A percentile compares a stretch with the other conserved stretches of the same genome.
Evolutionary conservation across 352 stramenopile genomes (phyloP).

Genomic region (Pythium grandisporangium): DNA sequence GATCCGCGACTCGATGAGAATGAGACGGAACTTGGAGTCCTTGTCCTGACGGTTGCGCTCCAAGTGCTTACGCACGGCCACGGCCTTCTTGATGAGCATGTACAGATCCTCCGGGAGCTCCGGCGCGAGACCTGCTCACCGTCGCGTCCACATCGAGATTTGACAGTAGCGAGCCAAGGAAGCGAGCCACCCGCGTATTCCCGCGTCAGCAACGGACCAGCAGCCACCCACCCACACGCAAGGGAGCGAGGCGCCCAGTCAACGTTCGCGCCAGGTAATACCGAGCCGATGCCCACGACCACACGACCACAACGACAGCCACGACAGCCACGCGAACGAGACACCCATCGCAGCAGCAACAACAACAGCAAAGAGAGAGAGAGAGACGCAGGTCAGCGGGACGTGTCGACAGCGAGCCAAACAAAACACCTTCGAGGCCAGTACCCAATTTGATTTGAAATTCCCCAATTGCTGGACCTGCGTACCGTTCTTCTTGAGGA

Average conservation of each 20-base stretch:
- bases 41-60: conserved; percentile 99
- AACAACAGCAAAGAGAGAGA: conserved; percentile 11
- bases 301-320: not conserved
- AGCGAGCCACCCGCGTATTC: conserved; percentile 65
- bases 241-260: too few relatives aligned
- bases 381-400: conserved; percentile 14
- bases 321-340: not conserved
- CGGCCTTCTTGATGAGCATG: conserved; percentile 99
- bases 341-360: conserved; percentile 1
- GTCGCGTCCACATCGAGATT: too few relatives aligned
- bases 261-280: conserved; percentile 81
- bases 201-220: conserved; percentile 55
- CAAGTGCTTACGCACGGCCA: conserved; percentile 99
- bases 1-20: conserved; percentile 99
- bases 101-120: conserved; percentile 99
- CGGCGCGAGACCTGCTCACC: conserved; percentile 93
- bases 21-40: conserved; percentile 99
- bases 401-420: not conserved
- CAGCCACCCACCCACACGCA: conserved; percentile 14
- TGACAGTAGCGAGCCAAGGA: not conserved
- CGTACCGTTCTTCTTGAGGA: conserved; percentile 99
- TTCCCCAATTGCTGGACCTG: too few relatives aligned
- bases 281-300: conserved; percentile 26
- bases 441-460: too few relatives aligned
- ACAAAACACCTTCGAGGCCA: too few relatives aligned